A percentile compares a stretch with the other conserved stretches of the same genome.
These are phyloP conservation scores for Coemansia sp. DNA, from an alignment of 192 early-diverging fungal genomes.

Conservation along the genomic window DNA sequence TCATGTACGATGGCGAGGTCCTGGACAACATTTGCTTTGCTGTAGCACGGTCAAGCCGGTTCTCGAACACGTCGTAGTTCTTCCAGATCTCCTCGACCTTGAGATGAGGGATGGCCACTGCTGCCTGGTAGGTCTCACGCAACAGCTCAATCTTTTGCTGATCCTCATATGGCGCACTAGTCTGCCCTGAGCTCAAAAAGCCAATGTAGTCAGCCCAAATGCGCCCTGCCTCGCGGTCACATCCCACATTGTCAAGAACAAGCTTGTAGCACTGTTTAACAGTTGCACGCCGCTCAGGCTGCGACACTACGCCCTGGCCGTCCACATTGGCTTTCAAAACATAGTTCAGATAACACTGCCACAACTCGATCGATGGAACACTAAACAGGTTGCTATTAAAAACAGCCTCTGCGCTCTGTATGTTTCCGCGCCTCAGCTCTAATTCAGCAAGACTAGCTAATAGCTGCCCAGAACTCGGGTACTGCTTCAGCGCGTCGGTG, in stretches of 20 bases:
- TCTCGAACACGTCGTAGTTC: conserved; percentile 93
- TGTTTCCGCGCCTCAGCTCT: conserved; percentile 77
- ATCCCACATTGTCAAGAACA: conserved; percentile 83
- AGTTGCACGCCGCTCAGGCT: conserved; percentile 62
- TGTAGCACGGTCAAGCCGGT: conserved; percentile 68
- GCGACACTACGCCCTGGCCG: conserved; percentile 45
- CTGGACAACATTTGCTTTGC: conserved; percentile 91
- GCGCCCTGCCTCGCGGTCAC: conserved; percentile 82
- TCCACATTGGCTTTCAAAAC: conserved; percentile 72
- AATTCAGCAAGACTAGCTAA: conserved; percentile 79
- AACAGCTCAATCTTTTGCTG: conserved; percentile 85
- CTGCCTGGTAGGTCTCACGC: conserved; percentile 81
- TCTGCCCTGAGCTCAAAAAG: conserved; percentile 72
- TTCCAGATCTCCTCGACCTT: conserved; percentile 96
- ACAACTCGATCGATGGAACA: conserved; percentile 85
- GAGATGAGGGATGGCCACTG: conserved; percentile 81
- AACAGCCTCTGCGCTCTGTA: conserved; percentile 76
- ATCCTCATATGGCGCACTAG: conserved; percentile 71
- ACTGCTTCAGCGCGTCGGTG: conserved; percentile 70
- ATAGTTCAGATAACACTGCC: conserved; percentile 88
- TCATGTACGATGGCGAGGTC: conserved; percentile 89
- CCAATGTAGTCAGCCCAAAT: conserved; percentile 89
- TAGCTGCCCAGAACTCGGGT: conserved; percentile 78
- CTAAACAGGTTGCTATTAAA: conserved; percentile 79
- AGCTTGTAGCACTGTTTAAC: conserved; percentile 87